A percentile compares a stretch with the other conserved stretches of the same genome.
Conservation (phyloP, 345 rosid species). For the Mangifera indica region DNA sequence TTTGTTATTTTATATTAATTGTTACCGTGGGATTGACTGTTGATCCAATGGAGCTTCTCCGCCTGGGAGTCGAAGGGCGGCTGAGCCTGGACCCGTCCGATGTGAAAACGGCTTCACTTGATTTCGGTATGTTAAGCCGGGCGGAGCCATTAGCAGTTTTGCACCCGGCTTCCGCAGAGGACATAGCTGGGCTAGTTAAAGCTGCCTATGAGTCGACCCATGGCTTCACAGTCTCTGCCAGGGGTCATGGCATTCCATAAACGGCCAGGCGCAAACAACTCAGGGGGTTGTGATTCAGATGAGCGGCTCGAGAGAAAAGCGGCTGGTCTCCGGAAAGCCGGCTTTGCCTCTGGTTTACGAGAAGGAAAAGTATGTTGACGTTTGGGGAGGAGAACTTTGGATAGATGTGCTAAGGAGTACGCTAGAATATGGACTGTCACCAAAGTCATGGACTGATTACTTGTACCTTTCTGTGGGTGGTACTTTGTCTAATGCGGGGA, state of each 20-base stretch:
- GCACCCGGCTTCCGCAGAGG: constrained; percentile 66
- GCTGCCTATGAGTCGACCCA: constrained; percentile 43
- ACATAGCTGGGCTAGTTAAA: constrained; percentile 60
- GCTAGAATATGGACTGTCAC: constrained; percentile 74
- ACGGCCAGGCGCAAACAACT: constrained; percentile 74
- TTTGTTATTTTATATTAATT: constrained; percentile 59
- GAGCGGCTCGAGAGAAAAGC: constrained; percentile 37
- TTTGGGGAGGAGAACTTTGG: constrained; percentile 99
- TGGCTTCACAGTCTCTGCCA: constrained; percentile 74
- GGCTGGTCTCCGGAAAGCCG: constrained; percentile 16
- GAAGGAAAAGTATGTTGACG: constrained; percentile 69
- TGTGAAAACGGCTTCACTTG: constrained; percentile 52
- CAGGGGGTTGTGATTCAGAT: constrained; percentile 72
- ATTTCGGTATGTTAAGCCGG: constrained; percentile 62
- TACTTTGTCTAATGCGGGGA: constrained; percentile 94
- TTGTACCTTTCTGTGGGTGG: constrained; percentile 95
- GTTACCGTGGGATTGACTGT: constrained; percentile 69
- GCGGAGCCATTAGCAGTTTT: constrained; percentile 67
- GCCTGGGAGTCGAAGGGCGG: constrained; percentile 50
- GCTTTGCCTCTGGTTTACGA: constrained; percentile 41
- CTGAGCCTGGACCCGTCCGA: constrained; percentile 62
- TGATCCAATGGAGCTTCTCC: constrained; percentile 54
- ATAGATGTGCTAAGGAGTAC: constrained; percentile 76
- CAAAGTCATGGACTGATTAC: constrained; percentile 98
- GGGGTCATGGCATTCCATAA: constrained; percentile 98